Base-by-base conservation (phyloP, 1,284 basidiomycete species). In the Melampsora americana region DNA sequence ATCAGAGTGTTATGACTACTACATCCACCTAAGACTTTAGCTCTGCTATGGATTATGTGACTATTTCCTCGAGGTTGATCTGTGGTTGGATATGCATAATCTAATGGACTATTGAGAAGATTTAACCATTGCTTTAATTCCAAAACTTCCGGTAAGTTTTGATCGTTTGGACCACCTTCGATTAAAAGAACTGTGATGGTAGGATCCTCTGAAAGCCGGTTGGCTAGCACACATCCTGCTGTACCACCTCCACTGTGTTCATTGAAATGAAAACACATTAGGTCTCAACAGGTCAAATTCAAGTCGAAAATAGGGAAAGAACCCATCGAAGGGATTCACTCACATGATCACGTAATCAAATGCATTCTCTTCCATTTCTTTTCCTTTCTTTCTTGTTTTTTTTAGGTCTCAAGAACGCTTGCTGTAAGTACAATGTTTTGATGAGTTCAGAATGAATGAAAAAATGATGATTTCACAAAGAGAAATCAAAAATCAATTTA, bases 1-100 rank as follows among this genome's bases (percentile, higher is more conserved):
- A 83, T 83, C 44, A 83, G 79, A 30, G 83, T 83, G 79, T 83
- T 83, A 80, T 83, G 83, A 64, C 81, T 82, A 20, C 80, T 81
- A 78, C 83, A 83, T 46, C 83, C 83, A 35, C 83, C 83, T 14
- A 83, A 79, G 11, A 83, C 82, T 7, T 78, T 77, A 0, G 83
- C 83, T 32, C 83, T 79, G 18, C 80, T 81, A 77, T 83, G 83
- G n/a, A 80, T 79, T 70, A 83, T 83, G 79, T 82, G 81, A 68
- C 82, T 83, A 79, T 83, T 83, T 35, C 83, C 83, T 14, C 79
- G 78, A 18, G 81, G 81, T 77, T 83, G 83, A 60, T 79, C 79
- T 0, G 81, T 82, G 5, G 81, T 78, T 5, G 81, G 80, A 67
- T 83, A 83, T 68, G 79, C 80, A 76, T 83, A 83, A 77, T 83